Evolutionary conservation across 495 filamentous ascomycete genomes (phyloP), one percentile per base, ranked within the genome.

Genomic region (Talaromyces borbonicus): DNA sequence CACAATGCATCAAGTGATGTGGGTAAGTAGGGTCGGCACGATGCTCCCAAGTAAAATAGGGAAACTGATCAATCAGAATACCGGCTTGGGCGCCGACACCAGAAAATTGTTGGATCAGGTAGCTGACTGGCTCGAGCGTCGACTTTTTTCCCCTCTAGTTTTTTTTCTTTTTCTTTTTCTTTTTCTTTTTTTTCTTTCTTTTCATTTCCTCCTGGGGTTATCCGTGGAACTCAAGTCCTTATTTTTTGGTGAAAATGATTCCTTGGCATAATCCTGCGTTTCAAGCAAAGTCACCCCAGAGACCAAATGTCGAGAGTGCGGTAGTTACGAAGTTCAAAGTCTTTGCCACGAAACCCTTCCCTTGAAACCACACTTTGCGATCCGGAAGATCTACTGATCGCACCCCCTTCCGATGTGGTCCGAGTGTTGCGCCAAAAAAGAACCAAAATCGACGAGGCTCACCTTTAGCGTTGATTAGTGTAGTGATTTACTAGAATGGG

Each of bases 111-210:
- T 16, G 35, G 35, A 38, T 8, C 16, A 22, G 19, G 2, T 36
- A 9, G 33, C 15, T 14, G 33, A 14, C 16, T 38, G 35, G 35
- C 35, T 38, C 35, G 35, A 38, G 35, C 35, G n/a, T n/a, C n/a
- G n/a, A 30, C 12, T 6, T 30, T 30, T 30, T 12, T 30, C 12
- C 12, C 6, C 27, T 30, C 27, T 30, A 6, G 7, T 30, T 41
- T 41, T 39, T 39, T 11, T 26, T 26, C 26, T 23, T 41, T 41
- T 38, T 16, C 38, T 41, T 41, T 26, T 41, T 26, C 23, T 11
- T 23, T 14, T 26, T 41, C 11, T 41, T 22, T n/a, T 23, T 26
- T 26, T 39, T 41, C 26, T 16, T 23, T 41, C n/a, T 8, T 41
- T 41, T n/a, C n/a, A n/a, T n/a, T n/a, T n/a, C n/a, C n/a, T n/a